Evolutionary conservation across 2,329 filamentous ascomycete genomes (phyloP).

Genomic region (Verticillium zaregamsianum): DNA sequence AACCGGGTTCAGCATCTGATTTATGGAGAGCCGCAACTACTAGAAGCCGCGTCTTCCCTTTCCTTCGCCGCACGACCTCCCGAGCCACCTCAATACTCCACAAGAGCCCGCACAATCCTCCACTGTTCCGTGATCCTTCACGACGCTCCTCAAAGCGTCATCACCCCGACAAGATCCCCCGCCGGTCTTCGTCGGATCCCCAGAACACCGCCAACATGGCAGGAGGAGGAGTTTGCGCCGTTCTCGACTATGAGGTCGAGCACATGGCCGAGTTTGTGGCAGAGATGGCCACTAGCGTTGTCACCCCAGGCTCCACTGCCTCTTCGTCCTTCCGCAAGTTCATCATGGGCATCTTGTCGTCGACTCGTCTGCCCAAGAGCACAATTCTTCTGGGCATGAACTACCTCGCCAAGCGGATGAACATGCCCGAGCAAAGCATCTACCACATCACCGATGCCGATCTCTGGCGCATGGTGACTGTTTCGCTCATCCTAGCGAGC

Average conservation of each 20-base stretch:
- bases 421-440: constrained; percentile 58
- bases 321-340: constrained; percentile 80
- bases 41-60: background rate
- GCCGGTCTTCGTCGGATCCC: constrained; percentile 34
- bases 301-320: constrained; percentile 40
- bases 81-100: background rate
- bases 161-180: constrained; percentile 31
- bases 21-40: background rate
- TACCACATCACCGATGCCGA: constrained; percentile 63
- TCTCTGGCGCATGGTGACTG: constrained; percentile 83
- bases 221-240: constrained; percentile 86
- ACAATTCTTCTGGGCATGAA: constrained; percentile 89
- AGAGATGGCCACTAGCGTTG: constrained; percentile 69
- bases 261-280: constrained; percentile 93
- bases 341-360: constrained; percentile 84
- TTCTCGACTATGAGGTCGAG: constrained; percentile 96
- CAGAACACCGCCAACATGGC: constrained; percentile 47
- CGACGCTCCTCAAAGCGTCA: constrained; percentile 5
- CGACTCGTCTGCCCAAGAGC: constrained; percentile 83
- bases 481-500: constrained; percentile 80
- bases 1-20: background rate
- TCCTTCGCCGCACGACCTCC: background rate
- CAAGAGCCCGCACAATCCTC: background rate
- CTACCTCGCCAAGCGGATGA: constrained; percentile 81
- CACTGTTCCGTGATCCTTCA: constrained; percentile 1